phyloP scores from a whole-genome alignment of 352 stramenopile species.

The Globisporangium sylvaticum region DNA sequence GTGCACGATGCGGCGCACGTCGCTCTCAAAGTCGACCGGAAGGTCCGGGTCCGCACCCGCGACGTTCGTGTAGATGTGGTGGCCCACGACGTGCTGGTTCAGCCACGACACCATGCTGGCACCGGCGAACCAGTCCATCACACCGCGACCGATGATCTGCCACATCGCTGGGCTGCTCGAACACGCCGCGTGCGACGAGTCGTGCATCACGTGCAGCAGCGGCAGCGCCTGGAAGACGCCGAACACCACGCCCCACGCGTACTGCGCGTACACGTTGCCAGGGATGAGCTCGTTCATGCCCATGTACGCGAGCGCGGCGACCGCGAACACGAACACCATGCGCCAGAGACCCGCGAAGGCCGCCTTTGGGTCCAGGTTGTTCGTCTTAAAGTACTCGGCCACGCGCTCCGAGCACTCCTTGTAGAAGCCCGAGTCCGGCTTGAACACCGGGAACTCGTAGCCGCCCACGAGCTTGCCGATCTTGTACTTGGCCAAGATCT shows the following conservation, averaged over 20 bases:
- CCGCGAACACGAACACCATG: constrained; percentile 77
- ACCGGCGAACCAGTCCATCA: constrained; percentile 90
- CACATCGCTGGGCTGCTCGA: constrained; percentile 75
- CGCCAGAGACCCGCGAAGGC: constrained; percentile 80
- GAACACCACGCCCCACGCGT: constrained; percentile 79
- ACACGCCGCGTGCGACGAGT: constrained; percentile 89
- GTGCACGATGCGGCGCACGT: constrained; percentile 85
- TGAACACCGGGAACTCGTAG: constrained; percentile 89
- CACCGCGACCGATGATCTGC: constrained; percentile 68
- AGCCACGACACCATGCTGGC: constrained; percentile 92
- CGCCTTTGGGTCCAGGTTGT: constrained; percentile 87
- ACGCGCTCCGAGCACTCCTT: constrained; percentile 81
- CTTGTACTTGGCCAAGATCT: constrained; percentile 81
- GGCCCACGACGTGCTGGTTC: constrained; percentile 94
- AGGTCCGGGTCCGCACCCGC: constrained; percentile 91
- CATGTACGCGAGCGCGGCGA: constrained; percentile 62
- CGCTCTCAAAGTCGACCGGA: constrained; percentile 81
- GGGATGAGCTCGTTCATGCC: constrained; percentile 72
- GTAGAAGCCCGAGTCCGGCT: constrained; percentile 91
- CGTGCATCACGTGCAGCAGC: constrained; percentile 92
- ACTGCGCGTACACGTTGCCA: constrained; percentile 52
- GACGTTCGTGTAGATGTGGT: constrained; percentile 96
- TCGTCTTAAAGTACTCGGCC: constrained; percentile 85
- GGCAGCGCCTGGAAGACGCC: constrained; percentile 87
- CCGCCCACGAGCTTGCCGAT: constrained; percentile 74